Conservation (phyloP, 1,284 basidiomycete species). For the Heterobasidion parviporum region DNA sequence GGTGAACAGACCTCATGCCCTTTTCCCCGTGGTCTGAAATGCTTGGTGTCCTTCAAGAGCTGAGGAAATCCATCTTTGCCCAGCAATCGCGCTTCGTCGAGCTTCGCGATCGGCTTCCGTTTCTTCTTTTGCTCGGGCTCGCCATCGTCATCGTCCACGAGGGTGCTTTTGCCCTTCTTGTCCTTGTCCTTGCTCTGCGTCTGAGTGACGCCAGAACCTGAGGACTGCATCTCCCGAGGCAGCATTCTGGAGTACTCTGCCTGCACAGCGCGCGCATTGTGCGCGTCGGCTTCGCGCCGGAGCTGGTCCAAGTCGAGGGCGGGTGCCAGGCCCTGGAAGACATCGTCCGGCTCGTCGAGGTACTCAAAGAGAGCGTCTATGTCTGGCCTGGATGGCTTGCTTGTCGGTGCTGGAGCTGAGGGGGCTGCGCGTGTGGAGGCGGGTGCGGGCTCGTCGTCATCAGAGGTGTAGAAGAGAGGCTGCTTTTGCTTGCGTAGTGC, state of each 20-base stretch:
- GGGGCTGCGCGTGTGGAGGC: slow-evolving; percentile 12
- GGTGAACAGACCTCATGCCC: slow-evolving; percentile 71
- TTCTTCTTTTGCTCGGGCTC: slow-evolving; percentile 32
- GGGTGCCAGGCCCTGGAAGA: slow-evolving; percentile 35
- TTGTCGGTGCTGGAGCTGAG: not conserved
- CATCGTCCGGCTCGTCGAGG: slow-evolving; percentile 31
- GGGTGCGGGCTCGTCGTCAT: slow-evolving; percentile 26
- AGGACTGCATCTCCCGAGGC: slow-evolving; percentile 2
- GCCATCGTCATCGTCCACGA: slow-evolving; percentile 19
- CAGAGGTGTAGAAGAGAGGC: slow-evolving; percentile 41
- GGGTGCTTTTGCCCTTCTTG: slow-evolving; percentile 5
- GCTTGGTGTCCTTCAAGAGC: slow-evolving; percentile 64
- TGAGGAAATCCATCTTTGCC: slow-evolving; percentile 70
- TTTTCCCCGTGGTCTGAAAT: slow-evolving; percentile 77
- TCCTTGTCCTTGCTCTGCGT: slow-evolving; percentile 3
- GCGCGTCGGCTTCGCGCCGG: slow-evolving; percentile 43
- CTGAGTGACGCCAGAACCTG: not conserved
- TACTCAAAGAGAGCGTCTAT: slow-evolving; percentile 60
- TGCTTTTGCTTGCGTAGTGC: slow-evolving; percentile 20
- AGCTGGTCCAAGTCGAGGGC: slow-evolving; percentile 43
- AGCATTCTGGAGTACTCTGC: slow-evolving; percentile 2
- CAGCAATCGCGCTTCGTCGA: slow-evolving; percentile 70
- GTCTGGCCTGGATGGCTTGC: slow-evolving; percentile 23
- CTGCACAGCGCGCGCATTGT: slow-evolving; percentile 20
- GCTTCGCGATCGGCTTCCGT: slow-evolving; percentile 44